A percentile compares a stretch with the other conserved stretches of the same genome.
Conservation (phyloP, 768 basidiomycete species). For the Trametes gibbosa region DNA sequence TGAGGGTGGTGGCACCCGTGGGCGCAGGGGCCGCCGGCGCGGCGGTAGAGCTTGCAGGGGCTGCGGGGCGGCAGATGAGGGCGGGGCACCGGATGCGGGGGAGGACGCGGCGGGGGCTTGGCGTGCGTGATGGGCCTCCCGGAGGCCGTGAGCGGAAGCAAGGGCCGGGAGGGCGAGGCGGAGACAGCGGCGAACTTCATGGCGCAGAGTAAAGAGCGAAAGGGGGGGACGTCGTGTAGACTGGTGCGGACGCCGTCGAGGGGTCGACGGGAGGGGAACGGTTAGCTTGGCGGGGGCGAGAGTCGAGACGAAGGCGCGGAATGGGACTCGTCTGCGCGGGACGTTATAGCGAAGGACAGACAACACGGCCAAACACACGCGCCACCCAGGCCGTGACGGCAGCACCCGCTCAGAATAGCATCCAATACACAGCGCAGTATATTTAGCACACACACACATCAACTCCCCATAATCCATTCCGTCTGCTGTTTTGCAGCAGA, state of each 20-base stretch:
- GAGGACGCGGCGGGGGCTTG: constrained; percentile 26
- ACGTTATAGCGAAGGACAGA: not conserved
- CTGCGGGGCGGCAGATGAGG: constrained; percentile 18
- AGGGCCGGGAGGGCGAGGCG: constrained; percentile 37
- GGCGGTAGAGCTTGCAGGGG: constrained; percentile 2
- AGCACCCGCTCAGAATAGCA: constrained; percentile 14
- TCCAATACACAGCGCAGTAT: constrained; percentile 11
- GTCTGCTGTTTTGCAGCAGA: not conserved
- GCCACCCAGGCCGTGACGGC: constrained; percentile 7
- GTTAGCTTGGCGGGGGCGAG: not conserved
- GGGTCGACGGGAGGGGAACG: not conserved
- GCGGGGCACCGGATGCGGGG: constrained; percentile 11
- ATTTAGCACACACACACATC: constrained; percentile 13
- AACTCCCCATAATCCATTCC: constrained; percentile 5
- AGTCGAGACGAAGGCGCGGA: not conserved
- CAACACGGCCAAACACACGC: constrained; percentile 17
- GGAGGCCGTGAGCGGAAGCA: constrained; percentile 37
- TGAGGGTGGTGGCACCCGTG: constrained; percentile 20
- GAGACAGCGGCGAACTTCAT: constrained; percentile 34
- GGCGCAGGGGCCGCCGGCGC: constrained; percentile 2
- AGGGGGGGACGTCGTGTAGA: not conserved
- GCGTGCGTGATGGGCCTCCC: constrained; percentile 23
- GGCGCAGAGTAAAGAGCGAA: constrained; percentile 13
- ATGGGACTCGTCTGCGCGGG: not conserved
- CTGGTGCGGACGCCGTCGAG: constrained; percentile 9